A percentile compares a stretch with the other conserved stretches of the same genome.
phyloP scores from a whole-genome alignment of 495 filamentous ascomycete genomes.

The Podospora fimiseda region DNA sequence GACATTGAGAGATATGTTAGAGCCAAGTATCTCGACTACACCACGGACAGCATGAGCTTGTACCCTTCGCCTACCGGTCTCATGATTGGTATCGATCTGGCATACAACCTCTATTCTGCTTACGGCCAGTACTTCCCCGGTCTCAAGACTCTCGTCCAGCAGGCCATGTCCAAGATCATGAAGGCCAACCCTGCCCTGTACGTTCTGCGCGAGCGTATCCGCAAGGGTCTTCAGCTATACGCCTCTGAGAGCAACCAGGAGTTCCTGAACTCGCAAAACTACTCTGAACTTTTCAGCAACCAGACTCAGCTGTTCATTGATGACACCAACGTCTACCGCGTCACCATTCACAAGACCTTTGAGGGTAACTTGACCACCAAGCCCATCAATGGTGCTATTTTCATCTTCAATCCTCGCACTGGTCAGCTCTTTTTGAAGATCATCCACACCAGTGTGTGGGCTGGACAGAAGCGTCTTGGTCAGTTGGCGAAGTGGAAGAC shows the following conservation, averaged over 20 bases:
- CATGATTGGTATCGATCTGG: slow-evolving; percentile 97
- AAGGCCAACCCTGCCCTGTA: slow-evolving; percentile 98
- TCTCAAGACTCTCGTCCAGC: slow-evolving; percentile 90
- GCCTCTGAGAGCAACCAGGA: slow-evolving; percentile 99
- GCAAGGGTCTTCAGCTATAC: slow-evolving; percentile 97
- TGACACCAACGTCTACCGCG: slow-evolving; percentile 98
- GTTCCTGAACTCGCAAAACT: slow-evolving; percentile 99
- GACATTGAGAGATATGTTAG: slow-evolving; percentile 97
- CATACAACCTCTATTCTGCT: slow-evolving; percentile 96
- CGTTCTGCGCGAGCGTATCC: slow-evolving; percentile 93
- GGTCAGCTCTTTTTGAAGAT: slow-evolving; percentile 99
- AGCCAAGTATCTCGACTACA: slow-evolving; percentile 98
- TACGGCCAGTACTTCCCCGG: slow-evolving; percentile 99
- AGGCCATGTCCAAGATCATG: slow-evolving; percentile 99
- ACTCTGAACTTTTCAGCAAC: slow-evolving; percentile 98
- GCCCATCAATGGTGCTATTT: slow-evolving; percentile 99
- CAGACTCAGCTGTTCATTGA: slow-evolving; percentile 99
- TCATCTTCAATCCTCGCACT: slow-evolving; percentile 98
- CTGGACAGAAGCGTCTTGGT: slow-evolving; percentile 97
- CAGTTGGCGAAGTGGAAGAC: slow-evolving; percentile 99
- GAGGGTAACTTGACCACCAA: slow-evolving; percentile 99
- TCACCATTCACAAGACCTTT: slow-evolving; percentile 99
- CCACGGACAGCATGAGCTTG: slow-evolving; percentile 97
- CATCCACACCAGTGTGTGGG: slow-evolving; percentile 99
- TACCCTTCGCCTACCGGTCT: slow-evolving; percentile 96